Evolutionary conservation across 306 rosid genomes (phyloP), one percentile per base, ranked within the genome.

Genomic region (Mimosa pudica): DNA sequence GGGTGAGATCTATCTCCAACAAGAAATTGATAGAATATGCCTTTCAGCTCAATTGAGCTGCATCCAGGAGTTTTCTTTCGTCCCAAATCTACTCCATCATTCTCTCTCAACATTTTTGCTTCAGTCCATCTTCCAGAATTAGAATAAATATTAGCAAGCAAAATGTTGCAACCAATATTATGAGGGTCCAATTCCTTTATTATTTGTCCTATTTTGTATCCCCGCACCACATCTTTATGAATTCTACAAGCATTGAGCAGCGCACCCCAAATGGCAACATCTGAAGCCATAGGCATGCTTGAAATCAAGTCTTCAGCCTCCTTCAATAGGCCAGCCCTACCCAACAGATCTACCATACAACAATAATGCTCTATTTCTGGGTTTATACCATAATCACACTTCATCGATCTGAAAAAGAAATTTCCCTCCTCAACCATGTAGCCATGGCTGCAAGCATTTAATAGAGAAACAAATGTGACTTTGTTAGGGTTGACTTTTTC

Each of bases 401-500:
- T 80, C 89, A 89, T 89, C 60, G 77, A 80, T 8, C 71, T 38
- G 61, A 89, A 89, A 77, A 77, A 85, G 33, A 16, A 38, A 38
- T 82, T 83, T 51, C 93, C 97, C 81, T 89, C 84, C 17, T 86
- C 80, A 4, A 89, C 88, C 84, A 86, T 87, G 75, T 88, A 81
- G 9, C 97, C 93, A 84, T 90, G 95, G 70, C 93, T 86, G 78
- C 93, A 92, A 79, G 91, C 93, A 82, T 83, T 92, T 74, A 92
- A 79, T 71, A 92, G 83, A 18, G 87, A 79, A 76, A 90, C 72
- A 79, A 92, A 89, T 9, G 93, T 89, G 38, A 92, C 93, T 77
- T 83, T 87, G 47, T 92, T 89, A 1, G 92, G 92, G 66, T 76
- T 78, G 78, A 90, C 85, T 1, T 66, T 86, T 80, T 82, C 83